Evolutionary conservation across 2,329 filamentous ascomycete genomes (phyloP).

Genomic region (Pseudomassariella vexata): DNA sequence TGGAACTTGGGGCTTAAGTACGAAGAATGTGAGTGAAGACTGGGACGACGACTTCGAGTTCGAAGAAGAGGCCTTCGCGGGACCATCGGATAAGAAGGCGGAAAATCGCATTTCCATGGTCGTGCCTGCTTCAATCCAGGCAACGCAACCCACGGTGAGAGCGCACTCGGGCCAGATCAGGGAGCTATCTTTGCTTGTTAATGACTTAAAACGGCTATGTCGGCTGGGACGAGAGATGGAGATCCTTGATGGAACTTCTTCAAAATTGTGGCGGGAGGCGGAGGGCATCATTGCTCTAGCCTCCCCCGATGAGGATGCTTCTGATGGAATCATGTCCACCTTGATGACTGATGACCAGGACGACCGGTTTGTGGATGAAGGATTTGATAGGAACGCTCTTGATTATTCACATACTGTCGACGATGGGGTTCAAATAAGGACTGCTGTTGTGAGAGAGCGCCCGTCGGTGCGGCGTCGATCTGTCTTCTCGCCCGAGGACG

Average conservation of each 20-base stretch:
- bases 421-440: slow-evolving; percentile 34
- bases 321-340: slow-evolving; percentile 30
- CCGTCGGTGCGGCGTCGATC: slow-evolving; percentile 49
- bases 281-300: slow-evolving; percentile 85
- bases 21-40: slow-evolving; percentile 75
- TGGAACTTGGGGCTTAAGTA: slow-evolving; percentile 76
- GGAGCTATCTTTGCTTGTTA: slow-evolving; percentile 75
- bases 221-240: slow-evolving; percentile 63
- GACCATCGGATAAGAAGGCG: slow-evolving; percentile 28
- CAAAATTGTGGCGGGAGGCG: slow-evolving; percentile 69
- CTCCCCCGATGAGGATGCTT: slow-evolving; percentile 58
- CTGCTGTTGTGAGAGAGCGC: slow-evolving; percentile 48
- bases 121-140: slow-evolving; percentile 75
- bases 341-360: slow-evolving; percentile 31
- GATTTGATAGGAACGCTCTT: slow-evolving; percentile 39
- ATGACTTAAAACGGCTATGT: slow-evolving; percentile 74
- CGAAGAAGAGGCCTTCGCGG: slow-evolving; percentile 33
- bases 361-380: slow-evolving; percentile 34
- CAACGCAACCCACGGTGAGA: slow-evolving; percentile 75
- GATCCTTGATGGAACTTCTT: slow-evolving; percentile 54
- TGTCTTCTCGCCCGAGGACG: slow-evolving; percentile 60
- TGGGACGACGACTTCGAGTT: slow-evolving; percentile 92
- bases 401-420: slow-evolving; percentile 32
- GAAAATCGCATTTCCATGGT: slow-evolving; percentile 48
- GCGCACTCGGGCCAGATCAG: slow-evolving; percentile 79